Percentiles rank a stretch among this genome's conserved stretches.
Evolutionary conservation across 257 asterid genomes (phyloP).

Genomic region (Nicotiana obtusifolia): DNA sequence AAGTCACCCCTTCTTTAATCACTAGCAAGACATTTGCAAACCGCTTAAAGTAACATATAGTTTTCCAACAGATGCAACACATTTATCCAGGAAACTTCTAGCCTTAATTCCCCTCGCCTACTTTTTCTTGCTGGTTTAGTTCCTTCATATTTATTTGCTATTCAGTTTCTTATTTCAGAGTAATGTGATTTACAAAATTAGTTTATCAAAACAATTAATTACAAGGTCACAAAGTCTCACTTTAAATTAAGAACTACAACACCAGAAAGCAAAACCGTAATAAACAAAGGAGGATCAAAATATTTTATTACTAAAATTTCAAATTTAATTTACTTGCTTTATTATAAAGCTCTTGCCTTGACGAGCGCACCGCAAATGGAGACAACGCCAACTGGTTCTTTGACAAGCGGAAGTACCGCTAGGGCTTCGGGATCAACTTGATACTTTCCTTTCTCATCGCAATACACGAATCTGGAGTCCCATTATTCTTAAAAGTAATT

Average conservation of each 20-base stretch:
- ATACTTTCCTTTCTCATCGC: constrained; percentile 80
- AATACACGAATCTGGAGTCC: constrained; percentile 45
- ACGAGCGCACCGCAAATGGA: constrained; percentile 99
- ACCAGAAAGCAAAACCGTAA: constrained; percentile 12
- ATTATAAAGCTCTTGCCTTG: constrained; percentile 92
- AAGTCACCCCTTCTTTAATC: neutral
- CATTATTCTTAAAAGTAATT: too few species aligned
- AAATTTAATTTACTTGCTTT: constrained; percentile 56
- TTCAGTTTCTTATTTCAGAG: neutral
- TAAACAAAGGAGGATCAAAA: neutral
- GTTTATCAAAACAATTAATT: neutral
- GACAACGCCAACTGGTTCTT: constrained; percentile 91
- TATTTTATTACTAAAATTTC: neutral
- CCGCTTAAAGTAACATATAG: neutral
- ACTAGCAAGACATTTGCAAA: neutral
- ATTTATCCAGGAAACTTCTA: neutral
- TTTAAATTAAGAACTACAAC: neutral
- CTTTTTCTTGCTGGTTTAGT: neutral
- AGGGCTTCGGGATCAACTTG: constrained; percentile 97
- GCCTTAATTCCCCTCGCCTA: neutral
- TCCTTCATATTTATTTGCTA: neutral
- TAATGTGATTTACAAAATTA: neutral
- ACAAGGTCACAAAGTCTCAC: neutral
- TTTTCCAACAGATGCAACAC: neutral
- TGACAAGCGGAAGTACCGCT: constrained; percentile 83